A percentile compares a stretch with the other conserved stretches of the same genome.
phyloP scores from a whole-genome alignment of 2,329 filamentous ascomycete genomes.

The Blastomyces gilchristii region DNA sequence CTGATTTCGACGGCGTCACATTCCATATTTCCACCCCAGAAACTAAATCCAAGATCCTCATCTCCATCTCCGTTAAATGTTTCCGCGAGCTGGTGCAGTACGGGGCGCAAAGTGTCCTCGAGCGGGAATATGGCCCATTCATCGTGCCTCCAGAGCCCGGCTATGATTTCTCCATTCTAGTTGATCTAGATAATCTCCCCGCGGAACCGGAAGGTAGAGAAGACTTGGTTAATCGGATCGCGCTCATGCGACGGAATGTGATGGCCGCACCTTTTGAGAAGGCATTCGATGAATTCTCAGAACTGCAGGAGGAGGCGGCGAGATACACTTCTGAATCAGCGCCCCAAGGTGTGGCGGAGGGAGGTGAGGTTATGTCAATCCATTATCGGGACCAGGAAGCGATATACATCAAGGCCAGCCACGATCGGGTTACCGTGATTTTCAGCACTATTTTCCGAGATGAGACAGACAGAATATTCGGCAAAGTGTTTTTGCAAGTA shows the following conservation, averaged over 20 bases:
- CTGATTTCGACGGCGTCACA: constrained; percentile 96
- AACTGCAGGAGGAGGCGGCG: constrained; percentile 74
- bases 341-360: constrained; percentile 79
- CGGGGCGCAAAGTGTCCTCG: constrained; percentile 80
- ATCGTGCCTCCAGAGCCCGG: constrained; percentile 78
- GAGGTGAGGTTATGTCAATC: constrained; percentile 87
- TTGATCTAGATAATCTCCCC: constrained; percentile 83
- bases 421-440: constrained; percentile 96
- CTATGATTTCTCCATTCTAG: constrained; percentile 88
- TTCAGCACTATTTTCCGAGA: constrained; percentile 98
- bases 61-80: constrained; percentile 92
- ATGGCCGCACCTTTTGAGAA: constrained; percentile 98
- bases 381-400: constrained; percentile 98
- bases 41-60: constrained; percentile 81
- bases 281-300: constrained; percentile 86
- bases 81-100: constrained; percentile 86
- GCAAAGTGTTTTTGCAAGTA: constrained; percentile 88
- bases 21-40: constrained; percentile 98
- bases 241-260: constrained; percentile 90
- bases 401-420: constrained; percentile 95
- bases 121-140: constrained; percentile 89
- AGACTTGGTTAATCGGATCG: constrained; percentile 75
- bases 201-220: constrained; percentile 75
- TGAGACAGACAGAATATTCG: constrained; percentile 94
- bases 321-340: constrained; percentile 91